phyloP scores from a whole-genome alignment of 1,139 yeast species.

The Fermentozyma sake region DNA sequence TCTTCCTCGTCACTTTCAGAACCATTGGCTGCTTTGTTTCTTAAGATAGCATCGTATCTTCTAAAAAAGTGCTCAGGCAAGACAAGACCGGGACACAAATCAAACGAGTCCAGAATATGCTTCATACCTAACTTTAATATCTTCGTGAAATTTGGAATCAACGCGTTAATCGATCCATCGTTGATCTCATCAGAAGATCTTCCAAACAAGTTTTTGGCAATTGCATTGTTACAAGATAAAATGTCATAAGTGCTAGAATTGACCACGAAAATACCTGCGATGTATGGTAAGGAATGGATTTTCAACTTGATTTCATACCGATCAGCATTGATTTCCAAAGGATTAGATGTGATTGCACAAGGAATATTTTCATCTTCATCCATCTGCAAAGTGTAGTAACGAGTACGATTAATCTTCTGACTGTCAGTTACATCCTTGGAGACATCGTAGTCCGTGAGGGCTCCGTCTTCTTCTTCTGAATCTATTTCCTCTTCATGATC shows the following conservation, averaged over 20 bases:
- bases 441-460: slow-evolving; percentile 9
- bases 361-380: slow-evolving; percentile 47
- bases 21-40: slow-evolving; percentile 9
- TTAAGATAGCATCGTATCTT: slow-evolving; percentile 38
- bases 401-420: slow-evolving; percentile 48
- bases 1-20: slow-evolving; percentile 29
- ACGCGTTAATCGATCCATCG: slow-evolving; percentile 46
- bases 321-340: slow-evolving; percentile 38
- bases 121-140: slow-evolving; percentile 48
- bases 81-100: slow-evolving; percentile 52
- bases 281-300: slow-evolving; percentile 75
- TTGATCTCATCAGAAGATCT: slow-evolving; percentile 43
- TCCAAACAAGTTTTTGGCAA: slow-evolving; percentile 77
- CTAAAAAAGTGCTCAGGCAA: slow-evolving; percentile 89
- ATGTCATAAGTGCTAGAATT: slow-evolving; percentile 44
- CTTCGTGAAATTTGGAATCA: slow-evolving; percentile 63
- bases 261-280: slow-evolving; percentile 82
- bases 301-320: slow-evolving; percentile 48
- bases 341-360: slow-evolving; percentile 65
- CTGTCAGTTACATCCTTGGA: slow-evolving; percentile 32
- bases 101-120: slow-evolving; percentile 32
- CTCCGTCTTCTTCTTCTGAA: slow-evolving; percentile 10
- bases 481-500: slow-evolving; percentile 10
- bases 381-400: slow-evolving; percentile 60
- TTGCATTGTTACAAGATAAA: slow-evolving; percentile 71